Conservation (phyloP, 2,329 filamentous ascomycete species). For the Keithomyces neogunnii region DNA sequence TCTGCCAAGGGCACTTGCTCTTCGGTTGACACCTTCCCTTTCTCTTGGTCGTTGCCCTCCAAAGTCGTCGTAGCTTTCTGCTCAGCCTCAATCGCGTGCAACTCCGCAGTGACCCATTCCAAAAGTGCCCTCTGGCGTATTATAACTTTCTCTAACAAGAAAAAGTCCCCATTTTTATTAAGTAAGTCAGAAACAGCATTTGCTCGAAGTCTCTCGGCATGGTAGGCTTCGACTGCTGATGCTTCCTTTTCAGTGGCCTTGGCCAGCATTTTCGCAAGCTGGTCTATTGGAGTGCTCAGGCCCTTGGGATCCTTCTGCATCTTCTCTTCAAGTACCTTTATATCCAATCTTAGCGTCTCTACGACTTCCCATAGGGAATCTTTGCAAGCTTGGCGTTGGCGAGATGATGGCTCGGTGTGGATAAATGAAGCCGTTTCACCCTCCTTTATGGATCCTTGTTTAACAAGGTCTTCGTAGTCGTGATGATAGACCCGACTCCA, state of each 20-base stretch:
- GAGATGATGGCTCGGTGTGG: slow-evolving; percentile 1
- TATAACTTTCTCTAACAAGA: slow-evolving; percentile 9
- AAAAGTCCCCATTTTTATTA: slow-evolving; percentile 1
- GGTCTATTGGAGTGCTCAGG: slow-evolving; percentile 1
- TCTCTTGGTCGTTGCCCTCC: background rate
- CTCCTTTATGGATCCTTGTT: slow-evolving; percentile 16
- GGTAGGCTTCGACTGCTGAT: slow-evolving; percentile 1
- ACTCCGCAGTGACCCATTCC: slow-evolving; percentile 18
- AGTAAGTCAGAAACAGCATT: slow-evolving; percentile 4
- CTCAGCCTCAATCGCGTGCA: slow-evolving; percentile 16
- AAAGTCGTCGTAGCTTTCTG: background rate
- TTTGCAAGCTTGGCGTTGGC: background rate
- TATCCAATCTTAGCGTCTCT: background rate
- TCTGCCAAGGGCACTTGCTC: background rate
- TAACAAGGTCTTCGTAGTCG: slow-evolving; percentile 22
- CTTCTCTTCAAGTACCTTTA: slow-evolving; percentile 1
- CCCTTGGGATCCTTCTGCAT: slow-evolving; percentile 3
- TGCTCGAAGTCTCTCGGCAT: background rate
- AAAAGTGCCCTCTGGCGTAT: slow-evolving; percentile 12
- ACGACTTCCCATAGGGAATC: background rate
- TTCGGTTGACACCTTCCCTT: background rate
- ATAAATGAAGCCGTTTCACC: slow-evolving; percentile 10
- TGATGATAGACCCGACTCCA: slow-evolving; percentile 16
- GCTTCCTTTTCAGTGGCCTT: background rate
- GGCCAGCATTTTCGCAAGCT: slow-evolving; percentile 4